Evolutionary conservation across 768 basidiomycete species (phyloP).

Genomic region (Thelephora aurantiotincta): DNA sequence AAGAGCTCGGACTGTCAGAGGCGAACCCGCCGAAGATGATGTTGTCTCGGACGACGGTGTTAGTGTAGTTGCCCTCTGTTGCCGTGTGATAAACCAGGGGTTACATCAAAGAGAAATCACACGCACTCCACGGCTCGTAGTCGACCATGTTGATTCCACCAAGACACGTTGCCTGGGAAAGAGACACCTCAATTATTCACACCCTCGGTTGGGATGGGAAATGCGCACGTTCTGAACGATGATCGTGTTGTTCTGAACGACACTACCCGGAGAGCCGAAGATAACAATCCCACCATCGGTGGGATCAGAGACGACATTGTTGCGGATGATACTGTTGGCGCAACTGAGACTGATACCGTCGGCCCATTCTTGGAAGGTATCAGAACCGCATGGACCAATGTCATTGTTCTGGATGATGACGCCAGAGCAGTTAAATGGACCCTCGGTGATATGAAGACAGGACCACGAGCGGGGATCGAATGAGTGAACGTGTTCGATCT

Average conservation of each 20-base stretch:
- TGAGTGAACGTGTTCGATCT: slow-evolving; percentile 59
- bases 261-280: slow-evolving; percentile 61
- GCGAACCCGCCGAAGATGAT: slow-evolving; percentile 58
- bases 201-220: neutral
- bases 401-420: slow-evolving; percentile 67
- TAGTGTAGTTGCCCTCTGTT: slow-evolving; percentile 37
- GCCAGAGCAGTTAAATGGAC: slow-evolving; percentile 48
- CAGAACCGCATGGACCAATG: slow-evolving; percentile 64
- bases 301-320: slow-evolving; percentile 57
- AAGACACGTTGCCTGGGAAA: slow-evolving; percentile 42
- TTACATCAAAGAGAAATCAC: too few species aligned
- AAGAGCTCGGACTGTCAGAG: slow-evolving; percentile 20
- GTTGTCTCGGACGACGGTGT: slow-evolving; percentile 55
- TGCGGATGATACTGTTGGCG: slow-evolving; percentile 40
- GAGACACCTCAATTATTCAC: neutral
- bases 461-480: slow-evolving; percentile 74
- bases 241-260: slow-evolving; percentile 66
- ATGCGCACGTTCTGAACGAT: slow-evolving; percentile 48
- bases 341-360: slow-evolving; percentile 73
- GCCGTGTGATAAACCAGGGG: too few species aligned
- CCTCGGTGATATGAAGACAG: slow-evolving; percentile 68
- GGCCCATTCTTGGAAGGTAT: slow-evolving; percentile 60
- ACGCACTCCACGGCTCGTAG: slow-evolving; percentile 37
- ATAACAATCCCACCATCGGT: slow-evolving; percentile 75
- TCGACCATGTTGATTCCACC: slow-evolving; percentile 77